A percentile compares a stretch with the other conserved stretches of the same genome.
Evolutionary conservation across 345 rosid species (phyloP).

Genomic region (Sonneratia alba): DNA sequence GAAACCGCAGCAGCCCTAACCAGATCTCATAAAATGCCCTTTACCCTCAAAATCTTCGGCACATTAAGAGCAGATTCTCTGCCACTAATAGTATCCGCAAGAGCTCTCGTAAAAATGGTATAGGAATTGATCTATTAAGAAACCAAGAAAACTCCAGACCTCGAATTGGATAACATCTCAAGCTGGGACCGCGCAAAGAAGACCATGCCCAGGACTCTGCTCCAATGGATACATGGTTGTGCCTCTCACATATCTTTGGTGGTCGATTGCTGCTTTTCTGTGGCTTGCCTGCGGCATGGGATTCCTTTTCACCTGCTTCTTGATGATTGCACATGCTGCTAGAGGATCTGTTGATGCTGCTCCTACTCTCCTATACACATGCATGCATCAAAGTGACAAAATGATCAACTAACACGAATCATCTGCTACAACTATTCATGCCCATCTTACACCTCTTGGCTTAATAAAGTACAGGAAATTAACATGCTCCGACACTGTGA

Average conservation of each 20-base stretch:
- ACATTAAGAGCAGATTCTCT: not conserved
- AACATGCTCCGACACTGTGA: not conserved
- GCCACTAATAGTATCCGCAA: not conserved
- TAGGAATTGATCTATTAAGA: not conserved
- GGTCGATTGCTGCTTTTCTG: slow-evolving; percentile 11
- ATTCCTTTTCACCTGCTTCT: slow-evolving; percentile 14
- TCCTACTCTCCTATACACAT: slow-evolving; percentile 15
- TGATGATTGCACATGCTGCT: slow-evolving; percentile 16
- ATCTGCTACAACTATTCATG: not conserved
- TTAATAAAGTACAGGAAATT: not conserved
- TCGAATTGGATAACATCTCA: not conserved
- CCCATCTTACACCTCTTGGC: not conserved
- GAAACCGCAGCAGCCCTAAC: not conserved
- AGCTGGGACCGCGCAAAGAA: slow-evolving; percentile 11
- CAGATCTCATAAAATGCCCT: not conserved
- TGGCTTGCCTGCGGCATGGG: not conserved
- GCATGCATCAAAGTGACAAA: not conserved
- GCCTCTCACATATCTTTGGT: slow-evolving; percentile 13
- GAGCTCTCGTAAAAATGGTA: not conserved
- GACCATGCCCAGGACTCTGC: slow-evolving; percentile 18
- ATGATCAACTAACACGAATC: not conserved
- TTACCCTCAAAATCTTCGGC: not conserved
- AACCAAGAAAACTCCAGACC: not conserved
- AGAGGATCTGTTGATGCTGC: slow-evolving; percentile 15
- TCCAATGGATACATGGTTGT: slow-evolving; percentile 18